phyloP scores from a whole-genome alignment of 768 basidiomycete genomes.

The Exidia glandulosa region DNA sequence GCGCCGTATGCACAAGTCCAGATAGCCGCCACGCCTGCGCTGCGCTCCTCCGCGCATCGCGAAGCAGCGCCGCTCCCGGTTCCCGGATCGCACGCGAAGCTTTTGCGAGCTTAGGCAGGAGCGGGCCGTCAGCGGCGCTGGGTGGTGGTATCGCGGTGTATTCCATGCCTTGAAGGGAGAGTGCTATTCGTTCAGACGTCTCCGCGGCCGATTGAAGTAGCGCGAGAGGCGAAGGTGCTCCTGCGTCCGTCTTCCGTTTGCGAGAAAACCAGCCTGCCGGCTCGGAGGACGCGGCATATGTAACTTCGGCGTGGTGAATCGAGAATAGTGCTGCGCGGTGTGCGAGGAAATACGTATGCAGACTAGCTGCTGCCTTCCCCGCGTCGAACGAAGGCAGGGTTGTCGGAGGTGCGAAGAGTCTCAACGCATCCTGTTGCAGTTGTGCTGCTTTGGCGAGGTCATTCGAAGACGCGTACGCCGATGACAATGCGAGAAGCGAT shows the following conservation, averaged over 20 bases:
- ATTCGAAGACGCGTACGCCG: neutral
- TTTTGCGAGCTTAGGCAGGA: slow-evolving; percentile 33
- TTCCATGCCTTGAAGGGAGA: slow-evolving; percentile 36
- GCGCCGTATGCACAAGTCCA: slow-evolving; percentile 50
- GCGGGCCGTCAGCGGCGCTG: slow-evolving; percentile 27
- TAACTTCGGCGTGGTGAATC: slow-evolving; percentile 63
- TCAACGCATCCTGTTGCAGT: neutral
- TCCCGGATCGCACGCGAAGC: slow-evolving; percentile 38
- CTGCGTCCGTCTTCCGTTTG: slow-evolving; percentile 10
- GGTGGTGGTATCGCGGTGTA: slow-evolving; percentile 21
- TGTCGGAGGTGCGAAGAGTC: neutral
- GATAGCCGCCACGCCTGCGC: slow-evolving; percentile 68
- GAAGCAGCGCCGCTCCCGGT: slow-evolving; percentile 46
- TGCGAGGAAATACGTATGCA: slow-evolving; percentile 56
- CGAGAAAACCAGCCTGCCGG: slow-evolving; percentile 4
- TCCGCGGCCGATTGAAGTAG: slow-evolving; percentile 52
- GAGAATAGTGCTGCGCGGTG: slow-evolving; percentile 67
- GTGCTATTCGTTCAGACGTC: slow-evolving; percentile 55
- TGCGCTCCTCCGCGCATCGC: slow-evolving; percentile 59
- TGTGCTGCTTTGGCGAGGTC: neutral
- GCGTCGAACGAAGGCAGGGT: neutral
- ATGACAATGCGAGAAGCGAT: neutral
- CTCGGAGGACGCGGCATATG: slow-evolving; percentile 37
- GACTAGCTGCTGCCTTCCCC: slow-evolving; percentile 41
- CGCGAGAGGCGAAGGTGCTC: slow-evolving; percentile 30